Evolutionary conservation across 2,329 filamentous ascomycete species (phyloP), one percentile per base, ranked within the genome.

Genomic region (Gaeumannomyces sp.): DNA sequence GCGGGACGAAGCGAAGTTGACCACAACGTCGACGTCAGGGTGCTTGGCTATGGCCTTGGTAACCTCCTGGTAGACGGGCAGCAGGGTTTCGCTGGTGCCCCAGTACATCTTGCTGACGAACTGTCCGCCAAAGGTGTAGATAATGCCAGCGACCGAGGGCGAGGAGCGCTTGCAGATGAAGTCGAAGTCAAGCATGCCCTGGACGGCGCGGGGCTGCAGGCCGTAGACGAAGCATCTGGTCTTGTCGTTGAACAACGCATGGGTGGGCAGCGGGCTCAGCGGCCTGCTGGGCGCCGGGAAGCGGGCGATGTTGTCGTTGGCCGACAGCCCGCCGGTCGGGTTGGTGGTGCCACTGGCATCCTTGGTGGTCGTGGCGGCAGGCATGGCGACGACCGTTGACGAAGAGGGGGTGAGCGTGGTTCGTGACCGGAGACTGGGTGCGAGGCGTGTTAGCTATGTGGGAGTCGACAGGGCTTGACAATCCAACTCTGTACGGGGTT

Each of bases 31-130:
- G 69, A 98, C 95, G 72, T 99, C 95, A 68, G 85, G 88, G 86
- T 99, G 95, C 89, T 99, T 99, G 79, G 87, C 87, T 76, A 97
- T 89, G 73, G 95, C 95, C 85, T 97, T 96, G 72, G 87, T 83
- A 62, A 93, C 90, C 75, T 92, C 87, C 83, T 99, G 94, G 87
- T 99, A 99, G 78, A 99, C 95, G 69, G 95, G 95, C 73, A 99
- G 88, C 70, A 99, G 89, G 69, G 95, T 99, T 86, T 99, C 95
- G 83, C 93, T 97, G 76, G 95, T 99, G 76, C 95, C 95, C 95
- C 95, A 99, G 91, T 99, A 99, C 95, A 99, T 98, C 89, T 99
- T 99, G 89, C 93, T 97, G 78, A 99, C 95, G 88, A 99, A 99
- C 83, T 99, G 95, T 72, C 95, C 95, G 78, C 95, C 95, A 76